A percentile compares a stretch with the other conserved stretches of the same genome.
Evolutionary conservation across 1,139 yeast genomes (phyloP).

Genomic region (Yamadazyma songkhlaensis): DNA sequence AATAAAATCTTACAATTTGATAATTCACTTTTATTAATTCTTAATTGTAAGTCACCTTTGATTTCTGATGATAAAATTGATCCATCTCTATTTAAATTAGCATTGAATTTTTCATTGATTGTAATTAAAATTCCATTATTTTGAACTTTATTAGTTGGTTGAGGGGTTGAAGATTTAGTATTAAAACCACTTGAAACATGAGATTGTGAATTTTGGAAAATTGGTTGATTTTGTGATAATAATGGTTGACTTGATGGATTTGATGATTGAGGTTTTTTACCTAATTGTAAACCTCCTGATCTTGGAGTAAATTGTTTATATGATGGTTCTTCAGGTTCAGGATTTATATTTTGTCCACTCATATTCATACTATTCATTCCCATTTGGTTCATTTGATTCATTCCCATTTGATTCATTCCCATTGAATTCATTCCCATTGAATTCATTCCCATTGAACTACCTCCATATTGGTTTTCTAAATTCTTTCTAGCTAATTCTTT

Average conservation of each 20-base stretch:
- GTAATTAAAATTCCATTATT: conserved; percentile 81
- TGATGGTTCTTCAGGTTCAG: conserved; percentile 8
- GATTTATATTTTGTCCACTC: conserved; percentile 8
- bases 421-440: not conserved
- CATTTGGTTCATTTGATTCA: conserved; percentile 22
- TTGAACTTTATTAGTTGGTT: conserved; percentile 28
- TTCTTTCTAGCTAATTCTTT: conserved; percentile 70
- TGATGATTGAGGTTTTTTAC: conserved; percentile 49
- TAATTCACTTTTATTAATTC: conserved; percentile 71
- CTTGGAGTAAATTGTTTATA: conserved; percentile 24
- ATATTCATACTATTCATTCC: conserved; percentile 1
- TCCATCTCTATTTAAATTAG: conserved; percentile 84
- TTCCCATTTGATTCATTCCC: conserved; percentile 8
- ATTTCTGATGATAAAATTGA: conserved; percentile 70
- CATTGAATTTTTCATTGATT: conserved; percentile 73
- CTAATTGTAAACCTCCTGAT: conserved; percentile 76
- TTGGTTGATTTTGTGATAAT: conserved; percentile 22
- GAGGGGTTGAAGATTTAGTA: conserved; percentile 24
- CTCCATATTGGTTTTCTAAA: conserved; percentile 27
- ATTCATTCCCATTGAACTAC: not conserved
- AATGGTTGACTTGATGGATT: conserved; percentile 44
- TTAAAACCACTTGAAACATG: conserved; percentile 5
- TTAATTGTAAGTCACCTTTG: conserved; percentile 87
- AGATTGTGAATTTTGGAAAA: conserved; percentile 11
- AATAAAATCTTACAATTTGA: conserved; percentile 66